phyloP scores from a whole-genome alignment of 169 alveolate species.

The Plasmodium sp. region DNA sequence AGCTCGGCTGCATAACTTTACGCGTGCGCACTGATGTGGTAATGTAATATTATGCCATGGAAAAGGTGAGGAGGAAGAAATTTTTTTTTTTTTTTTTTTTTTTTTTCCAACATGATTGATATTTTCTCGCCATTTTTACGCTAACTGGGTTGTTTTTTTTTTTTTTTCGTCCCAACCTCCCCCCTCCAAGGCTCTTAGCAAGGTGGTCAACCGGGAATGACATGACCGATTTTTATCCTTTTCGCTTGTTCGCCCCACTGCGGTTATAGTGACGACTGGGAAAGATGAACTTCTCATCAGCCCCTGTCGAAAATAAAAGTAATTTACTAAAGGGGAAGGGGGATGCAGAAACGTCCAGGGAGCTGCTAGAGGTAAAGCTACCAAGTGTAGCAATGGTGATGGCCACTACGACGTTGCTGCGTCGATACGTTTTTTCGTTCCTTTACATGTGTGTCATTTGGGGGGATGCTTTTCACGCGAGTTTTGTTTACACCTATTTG shows the following conservation, averaged over 20 bases:
- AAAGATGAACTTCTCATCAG: conserved; percentile 16
- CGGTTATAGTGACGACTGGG: neutral
- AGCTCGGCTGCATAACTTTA: neutral
- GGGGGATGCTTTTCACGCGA: neutral
- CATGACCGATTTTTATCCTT: neutral
- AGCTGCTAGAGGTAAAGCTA: conserved; percentile 17
- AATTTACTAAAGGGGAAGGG: conserved; percentile 54
- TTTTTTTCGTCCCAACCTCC: neutral
- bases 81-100: neutral
- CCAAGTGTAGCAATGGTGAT: neutral
- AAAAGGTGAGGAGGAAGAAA: neutral
- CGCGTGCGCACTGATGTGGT: neutral
- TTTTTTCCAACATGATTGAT: neutral
- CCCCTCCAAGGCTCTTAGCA: neutral
- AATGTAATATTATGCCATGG: neutral
- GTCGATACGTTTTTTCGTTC: neutral
- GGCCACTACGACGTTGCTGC: neutral
- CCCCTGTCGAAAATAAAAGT: conserved; percentile 23
- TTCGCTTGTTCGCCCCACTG: neutral
- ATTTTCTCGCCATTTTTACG: neutral
- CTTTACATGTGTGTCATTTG: neutral
- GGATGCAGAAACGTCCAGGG: conserved; percentile 20
- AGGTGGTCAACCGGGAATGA: neutral
- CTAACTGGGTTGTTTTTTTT: neutral
- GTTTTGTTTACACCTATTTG: neutral